Conservation (phyloP, 352 stramenopile species). For the Globisporangium canariense region DNA sequence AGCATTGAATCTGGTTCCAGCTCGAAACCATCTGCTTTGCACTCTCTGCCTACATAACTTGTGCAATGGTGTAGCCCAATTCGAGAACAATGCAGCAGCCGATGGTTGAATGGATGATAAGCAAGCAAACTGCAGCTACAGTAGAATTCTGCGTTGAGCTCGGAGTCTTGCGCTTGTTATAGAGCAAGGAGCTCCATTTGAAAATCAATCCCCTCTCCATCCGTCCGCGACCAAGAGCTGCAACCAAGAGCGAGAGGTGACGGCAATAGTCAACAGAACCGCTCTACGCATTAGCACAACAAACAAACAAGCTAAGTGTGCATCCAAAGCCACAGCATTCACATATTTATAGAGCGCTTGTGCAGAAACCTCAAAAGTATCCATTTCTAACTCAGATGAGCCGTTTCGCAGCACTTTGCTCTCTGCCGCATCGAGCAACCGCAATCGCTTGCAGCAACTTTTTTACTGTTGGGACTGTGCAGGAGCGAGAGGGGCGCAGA, state of each 20-base stretch:
- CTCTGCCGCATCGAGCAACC: background rate
- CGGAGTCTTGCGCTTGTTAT: no score
- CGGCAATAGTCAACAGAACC: background rate
- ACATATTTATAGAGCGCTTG: background rate
- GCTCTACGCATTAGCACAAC: background rate
- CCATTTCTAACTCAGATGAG: background rate
- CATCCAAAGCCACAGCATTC: background rate
- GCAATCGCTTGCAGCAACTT: constrained; percentile 4
- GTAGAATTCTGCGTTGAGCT: no score
- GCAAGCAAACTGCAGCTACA: no score
- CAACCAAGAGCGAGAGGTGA: background rate
- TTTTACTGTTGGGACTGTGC: background rate
- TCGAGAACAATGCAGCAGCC: no score
- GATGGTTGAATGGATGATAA: background rate
- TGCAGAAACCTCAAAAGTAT: background rate
- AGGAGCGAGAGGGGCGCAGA: constrained; percentile 4
- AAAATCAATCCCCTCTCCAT: no score
- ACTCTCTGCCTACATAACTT: background rate
- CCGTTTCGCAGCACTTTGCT: background rate
- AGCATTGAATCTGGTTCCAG: background rate
- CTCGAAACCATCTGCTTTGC: background rate
- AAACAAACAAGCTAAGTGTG: background rate
- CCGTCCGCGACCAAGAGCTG: no score
- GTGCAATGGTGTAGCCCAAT: no score
- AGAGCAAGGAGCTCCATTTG: no score